phyloP scores from a whole-genome alignment of 148 eudicot species.

The Camellia sinensis region DNA sequence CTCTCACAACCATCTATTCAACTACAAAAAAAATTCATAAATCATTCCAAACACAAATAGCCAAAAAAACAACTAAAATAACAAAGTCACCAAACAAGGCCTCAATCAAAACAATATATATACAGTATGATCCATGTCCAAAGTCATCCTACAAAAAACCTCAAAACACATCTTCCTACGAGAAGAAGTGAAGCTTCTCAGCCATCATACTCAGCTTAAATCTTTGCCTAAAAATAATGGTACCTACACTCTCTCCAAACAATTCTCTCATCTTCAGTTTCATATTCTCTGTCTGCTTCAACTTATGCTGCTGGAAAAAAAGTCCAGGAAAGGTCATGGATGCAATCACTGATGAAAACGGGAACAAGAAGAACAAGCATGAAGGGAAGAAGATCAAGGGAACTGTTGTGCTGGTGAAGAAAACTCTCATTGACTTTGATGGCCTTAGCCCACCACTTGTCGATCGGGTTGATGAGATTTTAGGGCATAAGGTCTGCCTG shows the following conservation, averaged over 20 bases:
- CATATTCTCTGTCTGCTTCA: background rate
- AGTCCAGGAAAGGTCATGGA: background rate
- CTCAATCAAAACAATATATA: background rate
- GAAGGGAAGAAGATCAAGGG: slow-evolving; percentile 32
- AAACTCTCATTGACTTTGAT: slow-evolving; percentile 41
- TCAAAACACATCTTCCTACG: background rate
- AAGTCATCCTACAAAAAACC: background rate
- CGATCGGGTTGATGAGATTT: slow-evolving; percentile 36
- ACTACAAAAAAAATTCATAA: too few relatives aligned
- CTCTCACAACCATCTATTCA: too few relatives aligned
- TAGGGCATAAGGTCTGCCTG: slow-evolving; percentile 36
- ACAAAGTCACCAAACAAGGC: background rate
- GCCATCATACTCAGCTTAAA: background rate
- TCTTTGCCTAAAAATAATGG: slow-evolving; percentile 6
- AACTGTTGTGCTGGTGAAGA: slow-evolving; percentile 48
- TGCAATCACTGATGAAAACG: background rate
- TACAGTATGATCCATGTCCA: background rate
- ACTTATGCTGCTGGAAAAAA: background rate
- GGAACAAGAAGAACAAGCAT: slow-evolving; percentile 4
- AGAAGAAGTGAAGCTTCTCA: slow-evolving; percentile 3
- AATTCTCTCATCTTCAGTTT: background rate
- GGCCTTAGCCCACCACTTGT: slow-evolving; percentile 25
- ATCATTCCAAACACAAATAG: too few relatives aligned
- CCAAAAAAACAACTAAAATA: too few relatives aligned
- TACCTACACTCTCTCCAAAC: background rate